Evolutionary conservation across 495 filamentous ascomycete species (phyloP).

Genomic region (Cercophora newfieldiana): DNA sequence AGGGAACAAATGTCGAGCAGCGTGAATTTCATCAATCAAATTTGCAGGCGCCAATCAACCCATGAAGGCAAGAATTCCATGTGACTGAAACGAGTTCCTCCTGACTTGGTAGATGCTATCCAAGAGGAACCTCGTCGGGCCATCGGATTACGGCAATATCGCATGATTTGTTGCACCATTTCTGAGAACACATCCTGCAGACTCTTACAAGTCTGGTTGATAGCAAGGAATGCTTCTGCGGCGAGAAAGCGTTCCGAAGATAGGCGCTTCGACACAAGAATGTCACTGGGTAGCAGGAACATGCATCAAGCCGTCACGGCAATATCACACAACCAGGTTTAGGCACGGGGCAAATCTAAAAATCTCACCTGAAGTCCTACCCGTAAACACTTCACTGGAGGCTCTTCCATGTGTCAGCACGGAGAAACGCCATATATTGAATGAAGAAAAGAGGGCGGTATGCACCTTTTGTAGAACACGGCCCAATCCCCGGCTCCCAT

Average conservation of each 20-base stretch:
- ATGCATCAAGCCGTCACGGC: background rate
- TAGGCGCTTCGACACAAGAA: too few species aligned
- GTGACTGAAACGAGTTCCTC: too few species aligned
- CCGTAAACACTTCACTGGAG: background rate
- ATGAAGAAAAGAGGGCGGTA: constrained; percentile 6
- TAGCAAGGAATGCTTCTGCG: too few species aligned
- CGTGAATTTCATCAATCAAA: background rate
- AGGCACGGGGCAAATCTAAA: background rate
- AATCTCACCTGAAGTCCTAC: background rate
- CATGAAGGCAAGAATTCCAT: background rate
- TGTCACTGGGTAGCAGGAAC: background rate
- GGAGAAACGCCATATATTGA: background rate
- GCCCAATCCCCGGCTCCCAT: background rate
- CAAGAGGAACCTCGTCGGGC: too few species aligned
- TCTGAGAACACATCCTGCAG: too few species aligned
- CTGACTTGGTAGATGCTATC: too few species aligned
- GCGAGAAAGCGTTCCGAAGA: too few species aligned
- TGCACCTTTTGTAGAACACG: constrained; percentile 6
- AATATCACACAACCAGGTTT: background rate
- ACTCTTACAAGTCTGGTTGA: too few species aligned
- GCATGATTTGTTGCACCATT: too few species aligned
- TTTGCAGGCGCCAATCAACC: background rate
- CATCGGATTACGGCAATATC: too few species aligned
- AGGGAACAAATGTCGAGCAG: background rate
- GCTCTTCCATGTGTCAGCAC: constrained; percentile 7